phyloP scores from a whole-genome alignment of 2,329 filamentous ascomycete species.

The Atkinsonella texensis region DNA sequence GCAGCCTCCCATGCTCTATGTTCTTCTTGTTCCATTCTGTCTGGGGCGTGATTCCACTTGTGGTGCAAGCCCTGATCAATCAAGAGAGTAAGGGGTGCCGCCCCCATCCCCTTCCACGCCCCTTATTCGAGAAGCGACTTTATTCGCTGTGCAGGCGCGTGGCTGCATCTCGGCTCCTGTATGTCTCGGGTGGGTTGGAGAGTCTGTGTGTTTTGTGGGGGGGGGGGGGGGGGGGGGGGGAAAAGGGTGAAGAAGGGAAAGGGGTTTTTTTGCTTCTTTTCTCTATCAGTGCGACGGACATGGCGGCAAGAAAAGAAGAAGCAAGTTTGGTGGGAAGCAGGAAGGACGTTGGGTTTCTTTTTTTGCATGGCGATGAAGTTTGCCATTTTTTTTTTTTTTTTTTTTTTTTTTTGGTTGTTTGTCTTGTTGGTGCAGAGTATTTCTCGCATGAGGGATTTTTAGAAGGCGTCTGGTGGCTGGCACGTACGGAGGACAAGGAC shows the following conservation, averaged over 20 bases:
- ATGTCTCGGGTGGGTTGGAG: slow-evolving; percentile 2
- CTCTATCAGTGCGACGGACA: no score
- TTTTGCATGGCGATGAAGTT: no score
- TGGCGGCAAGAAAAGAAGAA: neutral
- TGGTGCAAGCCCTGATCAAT: no score
- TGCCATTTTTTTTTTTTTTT: neutral
- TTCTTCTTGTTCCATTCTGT: no score
- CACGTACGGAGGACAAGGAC: no score
- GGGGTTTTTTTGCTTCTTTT: no score
- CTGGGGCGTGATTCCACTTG: neutral
- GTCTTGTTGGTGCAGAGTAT: no score
- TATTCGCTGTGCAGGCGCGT: slow-evolving; percentile 10
- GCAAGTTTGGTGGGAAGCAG: neutral
- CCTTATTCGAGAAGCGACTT: neutral
- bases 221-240: neutral
- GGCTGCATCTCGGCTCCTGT: slow-evolving; percentile 5
- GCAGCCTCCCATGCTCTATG: no score
- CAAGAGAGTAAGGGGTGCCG: neutral
- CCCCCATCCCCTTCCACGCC: neutral
- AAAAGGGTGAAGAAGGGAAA: neutral
- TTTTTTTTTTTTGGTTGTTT: neutral
- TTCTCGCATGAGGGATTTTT: no score
- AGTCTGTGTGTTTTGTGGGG: neutral
- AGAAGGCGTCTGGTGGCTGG: no score
- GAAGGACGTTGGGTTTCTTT: neutral